A percentile compares a stretch with the other conserved stretches of the same genome.
These are phyloP conservation scores for Naganishia antarctica DNA, from an alignment of 768 basidiomycete genomes.

Conservation along the genomic window DNA sequence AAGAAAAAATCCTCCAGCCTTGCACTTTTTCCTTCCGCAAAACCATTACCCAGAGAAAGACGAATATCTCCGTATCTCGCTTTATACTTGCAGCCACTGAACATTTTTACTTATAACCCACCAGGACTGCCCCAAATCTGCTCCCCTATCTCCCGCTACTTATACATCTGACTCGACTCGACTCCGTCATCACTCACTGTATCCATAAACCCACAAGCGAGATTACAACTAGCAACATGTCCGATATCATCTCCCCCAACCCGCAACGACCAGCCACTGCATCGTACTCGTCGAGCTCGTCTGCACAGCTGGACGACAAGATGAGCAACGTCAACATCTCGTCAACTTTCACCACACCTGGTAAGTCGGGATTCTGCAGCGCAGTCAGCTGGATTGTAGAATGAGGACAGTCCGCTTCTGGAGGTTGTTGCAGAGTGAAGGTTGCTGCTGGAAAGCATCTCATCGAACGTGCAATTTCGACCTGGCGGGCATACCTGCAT, in stretches of 20 bases:
- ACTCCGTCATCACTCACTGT: not conserved
- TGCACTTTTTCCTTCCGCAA: too few species aligned
- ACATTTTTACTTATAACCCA: conserved; percentile 15
- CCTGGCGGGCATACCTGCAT: too few species aligned
- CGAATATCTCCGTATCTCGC: not conserved
- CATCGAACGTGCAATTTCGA: too few species aligned
- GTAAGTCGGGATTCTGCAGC: too few species aligned
- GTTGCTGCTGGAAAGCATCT: too few species aligned
- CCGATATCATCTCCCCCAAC: conserved; percentile 21
- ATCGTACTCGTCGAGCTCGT: conserved; percentile 15
- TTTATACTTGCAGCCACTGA: not conserved
- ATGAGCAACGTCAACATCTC: conserved; percentile 36
- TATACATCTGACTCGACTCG: not conserved
- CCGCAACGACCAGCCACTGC: conserved; percentile 14
- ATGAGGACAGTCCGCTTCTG: too few species aligned
- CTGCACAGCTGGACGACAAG: conserved; percentile 23
- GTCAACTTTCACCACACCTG: conserved; percentile 43
- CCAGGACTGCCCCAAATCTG: not conserved
- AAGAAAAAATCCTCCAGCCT: not conserved
- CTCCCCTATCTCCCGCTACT: not conserved
- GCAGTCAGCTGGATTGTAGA: too few species aligned
- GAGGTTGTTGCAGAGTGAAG: too few species aligned
- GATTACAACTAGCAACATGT: not conserved
- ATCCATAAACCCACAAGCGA: not conserved
- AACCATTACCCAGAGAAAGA: not conserved